phyloP scores from a whole-genome alignment of 176 grass and related monocot genomes.

The Melocanna baccifera region DNA sequence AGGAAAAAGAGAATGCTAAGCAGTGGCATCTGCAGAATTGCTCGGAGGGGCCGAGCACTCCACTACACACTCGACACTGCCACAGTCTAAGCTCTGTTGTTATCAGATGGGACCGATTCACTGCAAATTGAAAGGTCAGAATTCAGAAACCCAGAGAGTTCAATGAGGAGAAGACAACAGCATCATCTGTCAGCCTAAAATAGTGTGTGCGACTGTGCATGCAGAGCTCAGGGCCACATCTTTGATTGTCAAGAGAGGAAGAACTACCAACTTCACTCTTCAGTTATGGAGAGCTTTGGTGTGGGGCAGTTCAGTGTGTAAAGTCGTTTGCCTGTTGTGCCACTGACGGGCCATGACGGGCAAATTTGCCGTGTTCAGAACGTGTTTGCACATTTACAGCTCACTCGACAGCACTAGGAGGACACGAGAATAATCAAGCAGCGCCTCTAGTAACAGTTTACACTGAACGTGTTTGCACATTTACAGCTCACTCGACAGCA shows the following conservation, averaged over 20 bases:
- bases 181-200: not conserved
- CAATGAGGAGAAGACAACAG: not conserved
- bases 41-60: conserved; percentile 4
- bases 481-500: too few relatives aligned
- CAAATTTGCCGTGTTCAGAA: not conserved
- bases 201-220: not conserved
- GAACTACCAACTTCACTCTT: not conserved
- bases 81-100: conserved; percentile 8
- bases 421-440: not conserved
- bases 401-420: not conserved
- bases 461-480: too few relatives aligned
- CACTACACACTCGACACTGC: not conserved
- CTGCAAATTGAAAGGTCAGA: not conserved
- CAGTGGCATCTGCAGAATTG: not conserved
- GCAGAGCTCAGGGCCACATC: not conserved
- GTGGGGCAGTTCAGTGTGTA: not conserved
- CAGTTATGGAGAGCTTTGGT: not conserved
- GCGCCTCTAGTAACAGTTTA: not conserved
- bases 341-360: not conserved
- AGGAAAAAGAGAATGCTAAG: conserved; percentile 15
- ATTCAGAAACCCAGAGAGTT: conserved; percentile 13
- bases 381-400: not conserved
- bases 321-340: not conserved
- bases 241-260: not conserved
- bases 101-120: not conserved